A percentile compares a stretch with the other conserved stretches of the same genome.
Conservation (phyloP, 148 eudicot genomes). For the Amaranthus hypochondriacus region DNA sequence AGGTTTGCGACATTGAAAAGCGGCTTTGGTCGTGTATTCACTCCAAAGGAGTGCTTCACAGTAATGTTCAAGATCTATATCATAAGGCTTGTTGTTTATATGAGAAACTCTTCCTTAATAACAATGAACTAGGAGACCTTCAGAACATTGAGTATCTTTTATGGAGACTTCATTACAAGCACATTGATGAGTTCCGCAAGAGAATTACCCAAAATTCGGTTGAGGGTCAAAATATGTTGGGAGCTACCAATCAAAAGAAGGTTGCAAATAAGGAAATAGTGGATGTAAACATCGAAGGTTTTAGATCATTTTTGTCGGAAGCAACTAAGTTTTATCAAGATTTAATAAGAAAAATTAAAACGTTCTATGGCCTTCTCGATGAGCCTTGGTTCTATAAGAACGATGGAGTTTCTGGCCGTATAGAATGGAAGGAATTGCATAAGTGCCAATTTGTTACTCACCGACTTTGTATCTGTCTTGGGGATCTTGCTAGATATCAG, state of each 20-base stretch:
- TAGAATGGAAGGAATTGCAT: constrained; percentile 38
- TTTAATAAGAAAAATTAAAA: constrained; percentile 54
- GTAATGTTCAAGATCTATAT: constrained; percentile 50
- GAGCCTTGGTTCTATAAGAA: constrained; percentile 40
- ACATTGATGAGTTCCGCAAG: constrained; percentile 87
- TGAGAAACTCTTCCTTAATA: constrained; percentile 54
- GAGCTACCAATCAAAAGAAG: constrained; percentile 16
- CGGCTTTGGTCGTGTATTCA: constrained; percentile 55
- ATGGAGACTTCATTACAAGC: constrained; percentile 95
- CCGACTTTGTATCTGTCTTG: constrained; percentile 76
- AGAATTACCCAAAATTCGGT: constrained; percentile 34
- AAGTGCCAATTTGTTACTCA: constrained; percentile 61
- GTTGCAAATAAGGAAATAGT: constrained; percentile 16
- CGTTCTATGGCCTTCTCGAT: constrained; percentile 40
- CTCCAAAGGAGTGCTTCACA: constrained; percentile 54
- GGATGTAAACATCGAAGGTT: constrained; percentile 41
- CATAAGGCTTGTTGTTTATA: constrained; percentile 46
- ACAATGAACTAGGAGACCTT: constrained; percentile 42
- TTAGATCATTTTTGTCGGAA: constrained; percentile 64
- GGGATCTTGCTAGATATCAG: constrained; percentile 80
- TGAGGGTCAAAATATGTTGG: constrained; percentile 24
- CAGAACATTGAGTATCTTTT: constrained; percentile 63
- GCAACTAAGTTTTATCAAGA: constrained; percentile 62
- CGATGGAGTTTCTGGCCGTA: constrained; percentile 20
- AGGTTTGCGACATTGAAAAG: constrained; percentile 63